Conservation (phyloP, 331 rosid species). For the Pyracantha coccinea region DNA sequence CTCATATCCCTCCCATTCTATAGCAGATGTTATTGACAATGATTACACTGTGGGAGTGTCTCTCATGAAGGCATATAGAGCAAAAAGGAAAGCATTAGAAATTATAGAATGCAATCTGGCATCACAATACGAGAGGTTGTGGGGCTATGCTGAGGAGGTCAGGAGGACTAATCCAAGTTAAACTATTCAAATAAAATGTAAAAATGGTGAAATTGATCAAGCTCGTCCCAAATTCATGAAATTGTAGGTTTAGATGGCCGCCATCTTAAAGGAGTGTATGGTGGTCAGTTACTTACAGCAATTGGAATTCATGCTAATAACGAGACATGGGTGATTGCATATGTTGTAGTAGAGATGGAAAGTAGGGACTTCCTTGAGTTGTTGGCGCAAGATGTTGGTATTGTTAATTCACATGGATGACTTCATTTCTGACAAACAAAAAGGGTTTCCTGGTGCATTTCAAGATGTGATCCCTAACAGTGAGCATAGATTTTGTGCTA, state of each 20-base stretch:
- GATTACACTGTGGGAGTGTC: background rate
- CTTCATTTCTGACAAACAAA: background rate
- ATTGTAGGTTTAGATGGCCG: background rate
- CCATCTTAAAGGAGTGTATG: background rate
- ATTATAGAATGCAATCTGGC: no score
- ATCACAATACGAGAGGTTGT: no score
- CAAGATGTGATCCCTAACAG: background rate
- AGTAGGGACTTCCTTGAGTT: background rate
- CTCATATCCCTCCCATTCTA: background rate
- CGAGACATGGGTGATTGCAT: no score
- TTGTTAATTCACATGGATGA: background rate
- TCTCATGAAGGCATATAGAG: background rate
- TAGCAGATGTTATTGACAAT: background rate
- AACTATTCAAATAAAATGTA: background rate
- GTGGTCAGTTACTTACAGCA: no score
- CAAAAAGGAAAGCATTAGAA: no score
- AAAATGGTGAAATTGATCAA: background rate
- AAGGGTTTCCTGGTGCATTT: background rate
- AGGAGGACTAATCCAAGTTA: background rate
- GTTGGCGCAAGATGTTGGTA: background rate
- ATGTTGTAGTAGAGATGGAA: background rate
- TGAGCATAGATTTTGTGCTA: background rate
- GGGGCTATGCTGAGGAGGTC: background rate
- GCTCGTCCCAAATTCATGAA: no score
- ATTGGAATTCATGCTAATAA: no score